Percentiles rank a stretch among this genome's conserved stretches.
Conservation (phyloP, 345 rosid species). For the Hypericum perforatum region DNA sequence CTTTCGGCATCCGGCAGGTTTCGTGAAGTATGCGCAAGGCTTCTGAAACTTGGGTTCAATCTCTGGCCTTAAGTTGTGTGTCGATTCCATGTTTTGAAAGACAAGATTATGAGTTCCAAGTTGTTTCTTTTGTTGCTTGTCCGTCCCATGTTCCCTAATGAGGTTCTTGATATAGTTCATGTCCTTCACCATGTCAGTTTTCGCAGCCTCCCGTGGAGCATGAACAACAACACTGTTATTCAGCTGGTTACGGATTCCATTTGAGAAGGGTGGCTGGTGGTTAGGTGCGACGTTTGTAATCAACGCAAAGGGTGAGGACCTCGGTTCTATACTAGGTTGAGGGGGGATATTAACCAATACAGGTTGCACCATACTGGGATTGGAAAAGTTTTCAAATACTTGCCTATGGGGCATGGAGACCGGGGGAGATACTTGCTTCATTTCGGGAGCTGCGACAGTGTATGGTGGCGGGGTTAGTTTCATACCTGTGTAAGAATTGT, state of each 20-base stretch:
- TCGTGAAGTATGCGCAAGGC: conserved; percentile 35
- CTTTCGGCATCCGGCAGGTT: conserved; percentile 37
- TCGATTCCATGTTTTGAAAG: conserved; percentile 8
- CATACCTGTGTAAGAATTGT: no score
- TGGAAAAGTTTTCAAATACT: conserved; percentile 9
- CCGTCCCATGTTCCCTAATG: conserved; percentile 55
- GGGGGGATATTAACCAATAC: neutral
- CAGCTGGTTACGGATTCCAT: conserved; percentile 11
- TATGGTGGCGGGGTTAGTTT: conserved; percentile 5
- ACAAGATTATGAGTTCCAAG: conserved; percentile 3
- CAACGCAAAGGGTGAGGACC: neutral
- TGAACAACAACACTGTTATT: conserved; percentile 7
- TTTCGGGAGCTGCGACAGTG: conserved; percentile 10
- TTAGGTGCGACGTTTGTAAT: neutral
- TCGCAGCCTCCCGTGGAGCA: conserved; percentile 4
- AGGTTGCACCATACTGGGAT: conserved; percentile 9
- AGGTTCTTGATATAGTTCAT: conserved; percentile 46
- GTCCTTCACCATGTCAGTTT: conserved; percentile 26
- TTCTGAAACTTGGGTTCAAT: conserved; percentile 23
- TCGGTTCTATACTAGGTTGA: neutral
- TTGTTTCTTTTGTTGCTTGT: conserved; percentile 18
- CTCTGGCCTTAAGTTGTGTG: conserved; percentile 20
- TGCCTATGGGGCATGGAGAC: conserved; percentile 8
- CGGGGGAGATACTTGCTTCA: conserved; percentile 17
- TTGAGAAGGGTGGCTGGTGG: conserved; percentile 8